Evolutionary conservation across 768 basidiomycete species (phyloP).

Genomic region (Imleria badia): DNA sequence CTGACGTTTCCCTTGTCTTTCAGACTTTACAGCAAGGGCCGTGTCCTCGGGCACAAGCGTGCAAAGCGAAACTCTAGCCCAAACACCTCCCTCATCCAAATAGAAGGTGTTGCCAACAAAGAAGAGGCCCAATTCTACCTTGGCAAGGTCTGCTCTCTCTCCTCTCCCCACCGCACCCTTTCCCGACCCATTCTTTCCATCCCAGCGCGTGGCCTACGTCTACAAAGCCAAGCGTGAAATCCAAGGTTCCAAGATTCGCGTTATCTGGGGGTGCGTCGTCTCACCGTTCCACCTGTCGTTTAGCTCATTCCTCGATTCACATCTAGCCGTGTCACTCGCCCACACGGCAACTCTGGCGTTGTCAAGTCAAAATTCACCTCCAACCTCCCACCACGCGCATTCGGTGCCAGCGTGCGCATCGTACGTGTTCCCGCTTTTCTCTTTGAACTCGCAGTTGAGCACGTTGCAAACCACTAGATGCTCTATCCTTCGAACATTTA

Average conservation of each 20-base stretch:
- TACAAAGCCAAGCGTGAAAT: slow-evolving; percentile 96
- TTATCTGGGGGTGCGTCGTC: slow-evolving; percentile 92
- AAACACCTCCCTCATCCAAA: slow-evolving; percentile 94
- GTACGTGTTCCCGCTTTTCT: slow-evolving; percentile 44
- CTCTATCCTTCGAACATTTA: slow-evolving; percentile 87
- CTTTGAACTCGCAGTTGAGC: neutral
- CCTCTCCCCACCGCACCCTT: neutral
- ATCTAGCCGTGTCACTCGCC: slow-evolving; percentile 81
- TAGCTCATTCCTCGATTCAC: neutral
- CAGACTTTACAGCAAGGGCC: slow-evolving; percentile 96
- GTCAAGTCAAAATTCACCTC: slow-evolving; percentile 95
- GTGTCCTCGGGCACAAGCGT: slow-evolving; percentile 97
- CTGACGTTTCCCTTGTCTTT: neutral
- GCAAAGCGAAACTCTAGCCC: slow-evolving; percentile 96
- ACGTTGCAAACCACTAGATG: slow-evolving; percentile 53
- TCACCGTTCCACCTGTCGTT: neutral
- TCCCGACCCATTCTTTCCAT: neutral
- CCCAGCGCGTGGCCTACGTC: slow-evolving; percentile 92
- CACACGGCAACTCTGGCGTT: slow-evolving; percentile 93
- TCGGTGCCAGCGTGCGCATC: slow-evolving; percentile 90
- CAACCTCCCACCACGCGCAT: slow-evolving; percentile 93
- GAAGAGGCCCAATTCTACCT: slow-evolving; percentile 98
- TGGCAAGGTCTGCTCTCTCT: slow-evolving; percentile 74
- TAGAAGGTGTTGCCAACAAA: slow-evolving; percentile 93
- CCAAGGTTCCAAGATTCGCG: slow-evolving; percentile 91